Conservation (phyloP, 371 early-diverging fungal species). For the Umbelopsis sp. region DNA sequence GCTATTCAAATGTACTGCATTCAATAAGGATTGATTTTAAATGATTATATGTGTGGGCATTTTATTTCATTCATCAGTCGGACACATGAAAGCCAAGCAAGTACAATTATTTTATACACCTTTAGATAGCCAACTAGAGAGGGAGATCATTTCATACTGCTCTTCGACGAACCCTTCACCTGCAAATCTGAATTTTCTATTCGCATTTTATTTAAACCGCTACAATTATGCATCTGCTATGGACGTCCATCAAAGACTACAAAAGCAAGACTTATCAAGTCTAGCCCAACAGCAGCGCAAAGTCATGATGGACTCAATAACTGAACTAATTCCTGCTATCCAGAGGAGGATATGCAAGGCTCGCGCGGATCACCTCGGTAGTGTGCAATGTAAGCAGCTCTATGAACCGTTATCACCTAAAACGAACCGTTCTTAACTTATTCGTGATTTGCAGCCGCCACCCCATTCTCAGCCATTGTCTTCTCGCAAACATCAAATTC, state of each 20-base stretch:
- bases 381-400: neutral
- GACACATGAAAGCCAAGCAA: neutral
- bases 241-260: neutral
- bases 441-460: neutral
- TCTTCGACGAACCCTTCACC: neutral
- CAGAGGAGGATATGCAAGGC: neutral
- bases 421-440: no score
- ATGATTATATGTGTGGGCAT: no score
- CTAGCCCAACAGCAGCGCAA: conserved; percentile 1
- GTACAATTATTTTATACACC: neutral
- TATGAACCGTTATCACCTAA: no score
- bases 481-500: neutral
- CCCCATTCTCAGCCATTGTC: neutral
- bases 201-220: neutral
- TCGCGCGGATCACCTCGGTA: neutral
- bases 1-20: neutral
- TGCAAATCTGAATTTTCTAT: neutral
- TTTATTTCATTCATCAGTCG: neutral
- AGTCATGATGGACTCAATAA: neutral
- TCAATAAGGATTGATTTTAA: no score
- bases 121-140: neutral
- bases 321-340: neutral
- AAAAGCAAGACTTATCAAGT: neutral
- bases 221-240: neutral
- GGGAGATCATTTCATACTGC: neutral